Percentiles rank a stretch among this genome's conserved stretches.
Conservation (phyloP, 305 asterid genomes). For the Lippia alba region DNA sequence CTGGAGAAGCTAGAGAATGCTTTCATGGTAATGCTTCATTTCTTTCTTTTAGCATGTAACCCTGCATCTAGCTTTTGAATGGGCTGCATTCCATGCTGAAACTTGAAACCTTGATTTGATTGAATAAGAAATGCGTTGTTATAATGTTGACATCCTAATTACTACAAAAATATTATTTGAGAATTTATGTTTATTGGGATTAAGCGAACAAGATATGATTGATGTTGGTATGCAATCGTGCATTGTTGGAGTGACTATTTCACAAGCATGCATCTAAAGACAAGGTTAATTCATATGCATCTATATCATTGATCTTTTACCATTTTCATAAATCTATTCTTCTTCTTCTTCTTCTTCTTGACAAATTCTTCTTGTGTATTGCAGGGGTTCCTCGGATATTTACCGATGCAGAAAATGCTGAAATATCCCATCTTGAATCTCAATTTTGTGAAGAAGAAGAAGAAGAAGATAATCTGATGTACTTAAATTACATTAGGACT, state of each 20-base stretch:
- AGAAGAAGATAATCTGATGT: slow-evolving; percentile 50
- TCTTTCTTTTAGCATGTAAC: slow-evolving; percentile 13
- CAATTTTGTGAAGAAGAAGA: slow-evolving; percentile 49
- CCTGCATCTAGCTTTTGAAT: background rate
- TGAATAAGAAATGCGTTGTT: background rate
- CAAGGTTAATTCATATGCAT: background rate
- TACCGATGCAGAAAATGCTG: slow-evolving; percentile 74
- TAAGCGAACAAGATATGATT: slow-evolving; percentile 8
- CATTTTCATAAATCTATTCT: too few species aligned
- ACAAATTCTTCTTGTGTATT: too few species aligned
- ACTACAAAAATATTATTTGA: background rate
- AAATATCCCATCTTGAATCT: slow-evolving; percentile 62
- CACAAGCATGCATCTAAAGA: background rate
- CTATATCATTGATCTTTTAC: too few species aligned
- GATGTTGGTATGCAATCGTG: background rate
- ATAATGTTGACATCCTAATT: slow-evolving; percentile 4
- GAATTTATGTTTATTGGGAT: background rate
- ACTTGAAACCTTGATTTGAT: background rate
- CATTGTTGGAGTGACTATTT: background rate
- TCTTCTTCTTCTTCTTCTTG: background rate
- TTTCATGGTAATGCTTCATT: slow-evolving; percentile 68
- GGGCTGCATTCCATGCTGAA: background rate
- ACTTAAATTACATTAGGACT: slow-evolving; percentile 66
- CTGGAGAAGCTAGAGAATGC: slow-evolving; percentile 95
- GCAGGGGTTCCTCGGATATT: slow-evolving; percentile 94